Base-by-base conservation (phyloP, 306 rosid genomes). In the Urtica urens region DNA sequence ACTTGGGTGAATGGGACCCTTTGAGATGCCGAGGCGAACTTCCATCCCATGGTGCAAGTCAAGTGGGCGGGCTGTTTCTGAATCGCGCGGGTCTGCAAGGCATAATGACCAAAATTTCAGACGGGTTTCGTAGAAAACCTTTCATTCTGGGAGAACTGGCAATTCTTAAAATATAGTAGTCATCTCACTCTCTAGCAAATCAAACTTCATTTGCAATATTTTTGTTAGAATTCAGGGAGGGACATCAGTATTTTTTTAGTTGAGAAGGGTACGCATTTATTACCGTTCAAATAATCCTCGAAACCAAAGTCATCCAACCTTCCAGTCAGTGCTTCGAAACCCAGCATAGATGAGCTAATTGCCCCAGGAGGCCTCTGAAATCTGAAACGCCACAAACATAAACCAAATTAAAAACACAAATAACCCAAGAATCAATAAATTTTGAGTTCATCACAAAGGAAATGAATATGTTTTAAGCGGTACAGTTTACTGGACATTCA, bases 1-100 rank as follows among this genome's bases (percentile, higher is more conserved):
- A 62, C 81, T 82, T 55, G 94, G 94, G 71, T 67, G 61, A 38
- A 77, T 73, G 0, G 99, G 95, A 67, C 99, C 96, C 78, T 92
- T 85, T 2, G 87, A 85, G 16, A 92, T 69, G 22, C 96, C 96
- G 30, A 81, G 76, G 53, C 81, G 94, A 61, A 82, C 93, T 73
- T 92, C 96, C 94, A 92, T 65, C 34, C 94, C 96, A 56, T 92
- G 96, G 68, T 90, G 99, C 77, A 69, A 69, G 66, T 92, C 93
- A 9, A 46, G 50, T 15, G 94, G 96, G 69, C 75, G 77, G 43
- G 67, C 17, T 11, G 80, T 71, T 72, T 92, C 99, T 0, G 93
- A 85, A 12, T 92, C 99, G 6, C 77, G 72, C 2, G 94, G 94
- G 23, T 85, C 96, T 92, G 94, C 86, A 77, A 25, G 21, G 11